Evolutionary conservation across 2,329 filamentous ascomycete genomes (phyloP), one percentile per base, ranked within the genome.

Genomic region (Apiospora rasikravindrae): DNA sequence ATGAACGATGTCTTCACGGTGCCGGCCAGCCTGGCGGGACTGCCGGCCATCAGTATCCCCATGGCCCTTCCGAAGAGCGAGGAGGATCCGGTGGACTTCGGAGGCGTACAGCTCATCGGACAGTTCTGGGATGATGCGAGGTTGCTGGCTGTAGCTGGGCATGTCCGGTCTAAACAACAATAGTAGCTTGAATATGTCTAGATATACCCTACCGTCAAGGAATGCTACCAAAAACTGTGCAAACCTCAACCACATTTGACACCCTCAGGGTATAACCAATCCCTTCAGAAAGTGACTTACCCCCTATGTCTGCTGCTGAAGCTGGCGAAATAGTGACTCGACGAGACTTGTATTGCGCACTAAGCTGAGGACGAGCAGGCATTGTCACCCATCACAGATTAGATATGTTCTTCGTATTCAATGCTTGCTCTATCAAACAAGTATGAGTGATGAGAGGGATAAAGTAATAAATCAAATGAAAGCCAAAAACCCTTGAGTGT

Each of bases 1-100:
- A 93, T 93, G 86, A 98, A 96, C 78, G 96, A 99, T 83, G 92
- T 98, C 1, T 96, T 98, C 77, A 98, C 96, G 0, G 96, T 99
- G 1, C 96, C 96, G 1, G 95, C 96, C 2, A 98, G 95, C 83
- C 85, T 99, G 75, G 96, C 96, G 0, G 96, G 96, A 0, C 84
- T 99, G 71, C 96, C 96, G 3, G 94, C 95, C 14, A 89, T 98
- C 69, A 98, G 93, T 76, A 87, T 99, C 14, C 96, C 96, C 0
- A 86, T 92, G 74, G 81, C 82, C 24, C 78, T 86, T 73, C 80
- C 81, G 0, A 70, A 80, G 1, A 74, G 76, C 10, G 76, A 75
- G 7, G 79, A 81, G 22, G 83, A 76, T 1, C 79, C 84, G 57
- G 78, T 85, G 8, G 76, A 81, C 44, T 84, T 82, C 69, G 86